phyloP scores from a whole-genome alignment of 1,284 basidiomycete species.

The Moesziomyces sp. region DNA sequence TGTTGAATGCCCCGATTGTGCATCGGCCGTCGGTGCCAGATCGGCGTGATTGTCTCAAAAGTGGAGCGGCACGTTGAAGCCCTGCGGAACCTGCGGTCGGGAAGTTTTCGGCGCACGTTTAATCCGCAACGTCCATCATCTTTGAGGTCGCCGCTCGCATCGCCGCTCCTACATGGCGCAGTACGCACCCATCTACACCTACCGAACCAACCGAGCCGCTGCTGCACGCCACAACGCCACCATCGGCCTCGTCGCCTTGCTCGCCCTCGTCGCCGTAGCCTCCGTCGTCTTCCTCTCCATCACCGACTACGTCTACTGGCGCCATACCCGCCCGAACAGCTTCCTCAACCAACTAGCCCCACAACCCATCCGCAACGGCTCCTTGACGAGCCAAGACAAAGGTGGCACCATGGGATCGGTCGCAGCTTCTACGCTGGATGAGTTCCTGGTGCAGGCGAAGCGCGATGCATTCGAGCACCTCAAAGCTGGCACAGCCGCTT shows the following conservation, averaged over 20 bases:
- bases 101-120: too few species aligned
- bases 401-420: neutral
- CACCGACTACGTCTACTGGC: conserved; percentile 27
- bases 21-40: too few species aligned
- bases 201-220: conserved; percentile 22
- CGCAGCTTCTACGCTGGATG: conserved; percentile 13
- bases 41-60: too few species aligned
- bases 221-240: conserved; percentile 20
- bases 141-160: too few species aligned
- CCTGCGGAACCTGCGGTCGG: too few species aligned
- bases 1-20: too few species aligned
- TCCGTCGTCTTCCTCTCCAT: conserved; percentile 34
- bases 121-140: neutral
- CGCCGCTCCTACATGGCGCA: conserved; percentile 21
- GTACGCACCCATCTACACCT: conserved; percentile 37
- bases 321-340: conserved; percentile 10
- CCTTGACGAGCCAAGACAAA: neutral
- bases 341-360: neutral
- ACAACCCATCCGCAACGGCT: neutral
- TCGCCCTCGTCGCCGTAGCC: conserved; percentile 27
- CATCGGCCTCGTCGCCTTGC: conserved; percentile 27
- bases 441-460: conserved; percentile 26
- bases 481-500: conserved; percentile 9
- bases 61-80: too few species aligned
- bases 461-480: conserved; percentile 28